Evolutionary conservation across 352 stramenopile genomes (phyloP).

Genomic region (Pythium periplocum): DNA sequence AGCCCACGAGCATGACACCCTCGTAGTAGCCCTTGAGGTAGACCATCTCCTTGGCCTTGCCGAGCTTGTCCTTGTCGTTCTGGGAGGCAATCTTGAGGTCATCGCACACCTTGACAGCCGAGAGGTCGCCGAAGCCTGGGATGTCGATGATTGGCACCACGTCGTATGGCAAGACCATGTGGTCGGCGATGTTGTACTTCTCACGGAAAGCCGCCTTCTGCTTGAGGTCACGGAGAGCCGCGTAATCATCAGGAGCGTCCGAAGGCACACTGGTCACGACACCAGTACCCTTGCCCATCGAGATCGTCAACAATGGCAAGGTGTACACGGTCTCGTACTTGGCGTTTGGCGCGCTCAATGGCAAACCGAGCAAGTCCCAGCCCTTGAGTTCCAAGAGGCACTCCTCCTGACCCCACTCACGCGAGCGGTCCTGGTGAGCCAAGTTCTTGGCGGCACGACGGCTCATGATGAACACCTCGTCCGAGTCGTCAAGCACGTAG

Average conservation of each 20-base stretch:
- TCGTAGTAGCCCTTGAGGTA: conserved; percentile 99
- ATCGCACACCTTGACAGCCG: conserved; percentile 94
- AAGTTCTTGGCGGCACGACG: conserved; percentile 92
- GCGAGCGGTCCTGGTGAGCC: conserved; percentile 92
- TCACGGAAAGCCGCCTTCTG: conserved; percentile 97
- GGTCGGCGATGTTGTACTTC: conserved; percentile 97
- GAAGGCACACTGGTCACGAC: conserved; percentile 99
- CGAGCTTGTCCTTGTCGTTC: conserved; percentile 99
- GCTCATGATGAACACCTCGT: conserved; percentile 96
- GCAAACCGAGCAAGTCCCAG: conserved; percentile 95
- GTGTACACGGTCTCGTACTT: conserved; percentile 99
- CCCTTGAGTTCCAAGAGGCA: conserved; percentile 91
- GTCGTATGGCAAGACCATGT: conserved; percentile 98
- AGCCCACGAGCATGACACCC: conserved; percentile 97
- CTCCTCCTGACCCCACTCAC: conserved; percentile 85
- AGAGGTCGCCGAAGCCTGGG: conserved; percentile 95
- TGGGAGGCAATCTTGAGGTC: conserved; percentile 98
- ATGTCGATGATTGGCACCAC: conserved; percentile 99
- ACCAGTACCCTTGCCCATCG: conserved; percentile 99
- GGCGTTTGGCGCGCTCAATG: conserved; percentile 93
- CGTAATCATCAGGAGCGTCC: conserved; percentile 99
- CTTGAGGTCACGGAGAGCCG: conserved; percentile 98
- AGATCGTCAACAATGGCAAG: conserved; percentile 98
- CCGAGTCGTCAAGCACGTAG: conserved; percentile 92
- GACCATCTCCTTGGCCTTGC: conserved; percentile 96